Conservation (phyloP, 2,329 filamentous ascomycete species). For the Bipolaris oryzae region DNA sequence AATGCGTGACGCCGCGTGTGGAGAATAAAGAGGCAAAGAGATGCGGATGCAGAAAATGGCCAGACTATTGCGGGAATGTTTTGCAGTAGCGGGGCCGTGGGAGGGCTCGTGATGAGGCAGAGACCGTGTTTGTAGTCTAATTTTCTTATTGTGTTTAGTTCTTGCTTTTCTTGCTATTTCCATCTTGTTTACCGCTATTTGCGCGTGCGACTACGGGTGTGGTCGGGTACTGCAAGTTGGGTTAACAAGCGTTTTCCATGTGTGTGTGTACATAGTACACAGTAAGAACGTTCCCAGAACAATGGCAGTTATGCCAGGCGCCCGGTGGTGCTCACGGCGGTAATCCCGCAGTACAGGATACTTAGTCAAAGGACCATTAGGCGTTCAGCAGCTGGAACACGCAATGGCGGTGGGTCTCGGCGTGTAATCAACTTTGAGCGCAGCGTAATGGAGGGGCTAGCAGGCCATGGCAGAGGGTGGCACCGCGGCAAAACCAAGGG, state of each 20-base stretch:
- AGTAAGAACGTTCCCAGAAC: not conserved
- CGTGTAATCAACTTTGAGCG: not conserved
- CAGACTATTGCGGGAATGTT: not conserved
- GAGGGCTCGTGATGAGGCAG: not conserved
- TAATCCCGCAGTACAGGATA: not conserved
- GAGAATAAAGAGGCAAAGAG: not conserved
- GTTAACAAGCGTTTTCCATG: not conserved
- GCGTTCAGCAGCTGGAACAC: not conserved
- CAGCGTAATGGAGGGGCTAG: not conserved
- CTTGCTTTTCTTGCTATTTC: not conserved
- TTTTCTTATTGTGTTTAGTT: not conserved
- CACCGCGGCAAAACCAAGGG: conserved; percentile 7
- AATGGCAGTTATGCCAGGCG: not conserved
- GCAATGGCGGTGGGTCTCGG: conserved; percentile 1
- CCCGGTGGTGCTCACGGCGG: not conserved
- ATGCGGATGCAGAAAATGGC: not conserved
- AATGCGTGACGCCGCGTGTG: not conserved
- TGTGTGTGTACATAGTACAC: not conserved
- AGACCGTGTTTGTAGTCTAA: not conserved
- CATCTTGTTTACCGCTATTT: not conserved
- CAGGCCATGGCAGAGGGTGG: not conserved
- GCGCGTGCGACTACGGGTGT: not conserved
- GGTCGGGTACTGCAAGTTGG: not conserved
- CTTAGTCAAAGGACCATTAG: not conserved
- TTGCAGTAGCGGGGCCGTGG: not conserved